Evolutionary conservation across 768 basidiomycete species (phyloP).

Genomic region (Hygrophoropsis aurantiaca): DNA sequence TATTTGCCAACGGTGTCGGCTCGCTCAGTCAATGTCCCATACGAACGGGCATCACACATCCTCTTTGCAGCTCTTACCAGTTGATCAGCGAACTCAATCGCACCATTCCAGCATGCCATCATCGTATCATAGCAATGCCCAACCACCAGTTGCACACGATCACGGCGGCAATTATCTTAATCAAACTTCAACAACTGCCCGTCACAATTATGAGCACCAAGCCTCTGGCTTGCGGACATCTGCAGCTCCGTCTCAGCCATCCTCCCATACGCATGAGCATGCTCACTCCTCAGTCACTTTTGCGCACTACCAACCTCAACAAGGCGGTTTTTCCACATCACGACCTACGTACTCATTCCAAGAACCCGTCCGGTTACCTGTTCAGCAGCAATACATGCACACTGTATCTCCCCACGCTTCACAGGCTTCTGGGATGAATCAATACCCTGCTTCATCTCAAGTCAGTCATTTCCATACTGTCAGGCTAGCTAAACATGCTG

Average conservation of each 20-base stretch:
- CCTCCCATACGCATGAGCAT: conserved; percentile 15
- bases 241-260: conserved; percentile 9
- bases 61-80: conserved; percentile 8
- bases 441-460: conserved; percentile 25
- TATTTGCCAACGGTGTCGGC: conserved; percentile 60
- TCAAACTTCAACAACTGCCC: conserved; percentile 12
- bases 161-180: conserved; percentile 17
- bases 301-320: conserved; percentile 38
- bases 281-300: conserved; percentile 30
- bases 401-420: conserved; percentile 14
- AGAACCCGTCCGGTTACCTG: conserved; percentile 11
- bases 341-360: conserved; percentile 27
- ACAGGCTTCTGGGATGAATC: conserved; percentile 11
- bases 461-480: conserved; percentile 10
- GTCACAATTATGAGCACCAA: conserved; percentile 22
- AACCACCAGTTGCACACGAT: conserved; percentile 17
- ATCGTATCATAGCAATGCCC: conserved; percentile 10
- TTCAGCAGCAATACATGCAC: conserved; percentile 20
- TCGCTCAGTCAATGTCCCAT: conserved; percentile 9
- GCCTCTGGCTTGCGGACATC: conserved; percentile 14
- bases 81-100: conserved; percentile 3
- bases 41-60: conserved; percentile 5
- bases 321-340: conserved; percentile 34
- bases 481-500: neutral
- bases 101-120: conserved; percentile 11